These are phyloP conservation scores for Fusarium sp. DNA, from an alignment of 2,329 filamentous ascomycete species.

Conservation along the genomic window DNA sequence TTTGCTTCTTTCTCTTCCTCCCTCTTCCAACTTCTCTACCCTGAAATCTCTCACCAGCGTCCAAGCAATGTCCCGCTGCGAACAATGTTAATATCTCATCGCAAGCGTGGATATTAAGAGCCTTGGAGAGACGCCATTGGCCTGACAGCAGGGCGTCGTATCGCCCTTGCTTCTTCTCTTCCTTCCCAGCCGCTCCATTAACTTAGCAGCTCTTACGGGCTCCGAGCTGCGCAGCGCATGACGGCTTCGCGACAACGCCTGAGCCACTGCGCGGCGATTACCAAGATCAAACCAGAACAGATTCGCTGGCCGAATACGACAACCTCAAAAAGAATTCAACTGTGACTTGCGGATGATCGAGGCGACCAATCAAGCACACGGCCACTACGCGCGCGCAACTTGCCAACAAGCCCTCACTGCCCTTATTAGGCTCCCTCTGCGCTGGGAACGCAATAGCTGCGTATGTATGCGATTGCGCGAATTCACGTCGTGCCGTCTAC, in stretches of 20 bases:
- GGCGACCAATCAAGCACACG: conserved; percentile 1
- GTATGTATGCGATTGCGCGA: conserved; percentile 22
- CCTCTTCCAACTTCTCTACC: conserved; percentile 8
- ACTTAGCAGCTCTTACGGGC: conserved; percentile 23
- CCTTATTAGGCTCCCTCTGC: not conserved
- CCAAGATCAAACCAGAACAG: conserved; percentile 11
- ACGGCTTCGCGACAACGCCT: conserved; percentile 29
- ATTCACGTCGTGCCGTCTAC: conserved; percentile 6
- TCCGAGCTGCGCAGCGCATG: conserved; percentile 29
- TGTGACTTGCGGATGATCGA: not conserved
- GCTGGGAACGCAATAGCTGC: conserved; percentile 1
- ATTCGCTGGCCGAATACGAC: conserved; percentile 19
- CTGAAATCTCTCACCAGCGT: conserved; percentile 7
- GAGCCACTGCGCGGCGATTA: conserved; percentile 21
- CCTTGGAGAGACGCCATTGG: conserved; percentile 36
- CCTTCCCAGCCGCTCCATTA: conserved; percentile 33
- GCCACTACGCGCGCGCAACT: conserved; percentile 18
- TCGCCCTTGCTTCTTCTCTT: conserved; percentile 27
- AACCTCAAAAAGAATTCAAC: not conserved
- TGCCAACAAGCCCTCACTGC: conserved; percentile 1
- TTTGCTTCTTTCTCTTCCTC: conserved; percentile 1
- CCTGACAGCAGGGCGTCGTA: conserved; percentile 33
- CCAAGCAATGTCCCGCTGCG: conserved; percentile 8
- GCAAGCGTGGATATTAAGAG: conserved; percentile 22
- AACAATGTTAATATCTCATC: conserved; percentile 32